Conservation (phyloP, 2,329 filamentous ascomycete species). For the Rhinocladiella similis region DNA sequence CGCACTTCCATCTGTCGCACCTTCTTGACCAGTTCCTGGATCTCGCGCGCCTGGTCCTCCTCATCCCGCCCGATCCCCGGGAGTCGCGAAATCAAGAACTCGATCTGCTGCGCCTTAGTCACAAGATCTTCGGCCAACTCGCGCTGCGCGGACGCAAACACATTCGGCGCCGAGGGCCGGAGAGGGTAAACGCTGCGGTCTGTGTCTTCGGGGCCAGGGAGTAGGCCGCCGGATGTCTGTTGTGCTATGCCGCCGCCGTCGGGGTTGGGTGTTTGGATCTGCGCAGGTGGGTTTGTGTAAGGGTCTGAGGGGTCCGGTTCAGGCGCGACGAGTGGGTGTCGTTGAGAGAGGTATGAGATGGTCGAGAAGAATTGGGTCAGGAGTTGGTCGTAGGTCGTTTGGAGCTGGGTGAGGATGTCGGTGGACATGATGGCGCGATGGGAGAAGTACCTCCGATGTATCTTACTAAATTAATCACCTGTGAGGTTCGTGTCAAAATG, state of each 20-base stretch:
- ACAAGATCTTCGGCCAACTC: conserved; percentile 51
- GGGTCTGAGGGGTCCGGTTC: conserved; percentile 34
- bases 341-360: conserved; percentile 49
- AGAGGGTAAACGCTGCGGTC: conserved; percentile 37
- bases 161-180: conserved; percentile 42
- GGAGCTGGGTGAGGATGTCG: conserved; percentile 51
- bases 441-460: neutral
- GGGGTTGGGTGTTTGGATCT: conserved; percentile 33
- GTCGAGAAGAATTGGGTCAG: conserved; percentile 54
- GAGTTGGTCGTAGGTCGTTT: conserved; percentile 53
- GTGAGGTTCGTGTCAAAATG: too few relatives aligned
- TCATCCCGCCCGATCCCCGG: conserved; percentile 48
- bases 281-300: conserved; percentile 35
- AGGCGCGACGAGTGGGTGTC: conserved; percentile 44
- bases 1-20: conserved; percentile 46
- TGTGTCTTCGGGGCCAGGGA: conserved; percentile 25
- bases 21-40: conserved; percentile 44
- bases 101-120: conserved; percentile 53
- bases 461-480: too few relatives aligned
- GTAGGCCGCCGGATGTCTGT: conserved; percentile 1
- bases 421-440: conserved; percentile 27
- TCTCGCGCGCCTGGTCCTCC: conserved; percentile 45
- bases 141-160: conserved; percentile 45
- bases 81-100: conserved; percentile 47
- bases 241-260: conserved; percentile 29